Evolutionary conservation across 2,329 filamentous ascomycete genomes (phyloP), one percentile per base, ranked within the genome.

Genomic region (Ambrosiella cleistominuta): DNA sequence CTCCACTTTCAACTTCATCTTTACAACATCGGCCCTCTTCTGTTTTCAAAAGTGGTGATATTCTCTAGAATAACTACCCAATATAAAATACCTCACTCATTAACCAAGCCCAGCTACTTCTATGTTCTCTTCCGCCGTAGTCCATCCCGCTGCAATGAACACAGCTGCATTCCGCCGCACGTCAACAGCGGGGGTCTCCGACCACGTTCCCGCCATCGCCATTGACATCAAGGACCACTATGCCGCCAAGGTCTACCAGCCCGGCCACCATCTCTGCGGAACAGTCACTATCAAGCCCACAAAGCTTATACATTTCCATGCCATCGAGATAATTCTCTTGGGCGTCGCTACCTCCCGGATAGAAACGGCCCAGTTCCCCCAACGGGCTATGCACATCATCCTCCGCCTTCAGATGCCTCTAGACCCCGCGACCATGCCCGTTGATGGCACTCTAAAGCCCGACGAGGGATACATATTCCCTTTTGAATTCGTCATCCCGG

Each of bases 401-500:
- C 70, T 81, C 63, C 78, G 79, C 69, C 68, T 79, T 61, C 69
- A 71, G 57, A 79, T 81, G 73, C 78, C 78, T 8, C 68, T 80
- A 17, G 60, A 62, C 53, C 64, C 69, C 9, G 69, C 70, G n/a
- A 69, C 70, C 1, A 74, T 80, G 57, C 78, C 78, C 1, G 66
- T 67, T 7, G 68, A 72, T 17, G 68, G 72, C 39, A 64, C 78
- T 37, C 74, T 80, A 60, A 68, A 74, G 65, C 69, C 71, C n/a
- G 75, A 72, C 1, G 66, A 66, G 62, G 71, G 70, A 35, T 77
- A 78, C 66, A 71, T 64, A 12, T 66, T 81, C 27, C 78, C 78
- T n/a, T 78, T 81, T 69, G 68, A 78, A 68, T 81, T 81, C 62
- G 74, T 81, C 60, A 72, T 81, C 13, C 78, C 78, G n/a, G 70